Evolutionary conservation across 169 alveolate species (phyloP).

Genomic region (Blepharisma undulans): DNA sequence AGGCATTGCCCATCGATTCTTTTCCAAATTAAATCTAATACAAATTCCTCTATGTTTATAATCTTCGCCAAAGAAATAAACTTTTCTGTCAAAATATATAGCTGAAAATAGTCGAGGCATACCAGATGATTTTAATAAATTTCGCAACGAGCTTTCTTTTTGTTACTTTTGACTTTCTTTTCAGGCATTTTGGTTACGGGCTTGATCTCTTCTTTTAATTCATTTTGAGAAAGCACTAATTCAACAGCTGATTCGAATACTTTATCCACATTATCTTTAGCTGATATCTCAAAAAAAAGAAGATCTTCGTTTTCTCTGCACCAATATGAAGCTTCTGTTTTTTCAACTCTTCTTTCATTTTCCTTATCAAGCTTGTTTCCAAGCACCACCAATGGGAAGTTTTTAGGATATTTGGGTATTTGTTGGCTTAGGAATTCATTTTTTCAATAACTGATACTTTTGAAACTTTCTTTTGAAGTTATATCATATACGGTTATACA

Average conservation of each 20-base stretch:
- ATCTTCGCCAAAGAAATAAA: too few species aligned
- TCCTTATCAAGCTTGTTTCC: constrained; percentile 97
- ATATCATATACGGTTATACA: constrained; percentile 97
- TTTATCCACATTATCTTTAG: constrained; percentile 95
- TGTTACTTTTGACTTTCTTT: not conserved
- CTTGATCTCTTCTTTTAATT: constrained; percentile 74
- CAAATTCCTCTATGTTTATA: too few species aligned
- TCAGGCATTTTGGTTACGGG: constrained; percentile 22
- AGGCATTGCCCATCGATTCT: too few species aligned
- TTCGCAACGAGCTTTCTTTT: too few species aligned
- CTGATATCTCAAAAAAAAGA: constrained; percentile 95
- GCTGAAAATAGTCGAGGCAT: too few species aligned
- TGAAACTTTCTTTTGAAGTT: constrained; percentile 91
- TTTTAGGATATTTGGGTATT: constrained; percentile 94
- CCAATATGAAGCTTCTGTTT: constrained; percentile 92
- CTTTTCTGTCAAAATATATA: too few species aligned
- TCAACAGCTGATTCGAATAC: constrained; percentile 94
- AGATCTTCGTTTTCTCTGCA: constrained; percentile 91
- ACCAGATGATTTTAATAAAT: too few species aligned
- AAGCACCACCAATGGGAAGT: constrained; percentile 95
- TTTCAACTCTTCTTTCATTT: constrained; percentile 88
- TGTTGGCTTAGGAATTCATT: constrained; percentile 94
- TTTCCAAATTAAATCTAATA: too few species aligned
- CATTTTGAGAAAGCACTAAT: constrained; percentile 84
- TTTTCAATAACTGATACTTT: too few species aligned